These are phyloP conservation scores for Cutaneotrichosporon curvatum DNA, from an alignment of 1,284 basidiomycete species.

Conservation along the genomic window DNA sequence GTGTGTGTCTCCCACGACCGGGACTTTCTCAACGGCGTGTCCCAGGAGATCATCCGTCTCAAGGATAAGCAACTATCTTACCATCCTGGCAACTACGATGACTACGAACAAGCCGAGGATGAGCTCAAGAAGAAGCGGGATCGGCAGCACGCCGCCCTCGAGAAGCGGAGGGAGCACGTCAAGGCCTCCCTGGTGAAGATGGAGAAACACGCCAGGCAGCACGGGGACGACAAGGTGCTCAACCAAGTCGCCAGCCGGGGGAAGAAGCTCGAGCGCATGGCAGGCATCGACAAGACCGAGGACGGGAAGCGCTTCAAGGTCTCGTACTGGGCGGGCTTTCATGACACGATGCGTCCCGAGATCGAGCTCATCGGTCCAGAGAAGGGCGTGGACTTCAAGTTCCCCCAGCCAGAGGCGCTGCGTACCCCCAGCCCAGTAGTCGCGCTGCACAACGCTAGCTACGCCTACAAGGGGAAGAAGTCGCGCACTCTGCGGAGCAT, in stretches of 20 bases:
- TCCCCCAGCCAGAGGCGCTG: constrained; percentile 50
- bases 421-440: constrained; percentile 54
- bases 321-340: constrained; percentile 53
- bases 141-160: constrained; percentile 54
- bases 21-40: constrained; percentile 59
- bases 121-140: constrained; percentile 48
- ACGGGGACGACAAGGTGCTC: constrained; percentile 16
- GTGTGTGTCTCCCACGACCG: constrained; percentile 64
- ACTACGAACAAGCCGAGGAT: constrained; percentile 16
- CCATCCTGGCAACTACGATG: constrained; percentile 21
- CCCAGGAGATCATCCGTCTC: constrained; percentile 62
- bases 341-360: constrained; percentile 49
- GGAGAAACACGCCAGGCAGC: constrained; percentile 12
- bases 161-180: constrained; percentile 53
- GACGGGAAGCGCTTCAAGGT: constrained; percentile 58
- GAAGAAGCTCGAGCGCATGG: constrained; percentile 59
- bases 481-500: constrained; percentile 52
- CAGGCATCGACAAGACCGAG: constrained; percentile 52
- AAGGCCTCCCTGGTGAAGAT: constrained; percentile 11
- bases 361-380: constrained; percentile 53
- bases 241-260: constrained; percentile 52
- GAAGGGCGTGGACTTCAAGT: constrained; percentile 48
- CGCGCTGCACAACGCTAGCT: constrained; percentile 51
- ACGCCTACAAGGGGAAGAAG: constrained; percentile 45
- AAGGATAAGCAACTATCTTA: constrained; percentile 55